Evolutionary conservation across 2,329 filamentous ascomycete species (phyloP).

Genomic region (Zarea fungicola): DNA sequence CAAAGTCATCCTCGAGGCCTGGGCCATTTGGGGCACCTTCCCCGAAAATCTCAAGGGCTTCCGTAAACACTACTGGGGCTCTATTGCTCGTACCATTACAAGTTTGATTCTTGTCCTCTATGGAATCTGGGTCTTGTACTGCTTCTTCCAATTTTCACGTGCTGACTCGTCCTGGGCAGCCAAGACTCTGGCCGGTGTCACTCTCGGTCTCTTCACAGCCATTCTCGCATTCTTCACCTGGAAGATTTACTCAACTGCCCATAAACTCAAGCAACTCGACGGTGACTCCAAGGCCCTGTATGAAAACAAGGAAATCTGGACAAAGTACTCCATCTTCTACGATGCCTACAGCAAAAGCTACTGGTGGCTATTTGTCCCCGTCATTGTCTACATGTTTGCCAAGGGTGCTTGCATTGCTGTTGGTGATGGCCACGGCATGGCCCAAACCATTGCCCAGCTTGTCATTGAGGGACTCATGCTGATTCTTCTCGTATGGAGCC

Average conservation of each 20-base stretch:
- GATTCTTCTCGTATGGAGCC: slow-evolving; percentile 71
- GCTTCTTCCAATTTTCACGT: slow-evolving; percentile 88
- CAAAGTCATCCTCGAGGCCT: slow-evolving; percentile 86
- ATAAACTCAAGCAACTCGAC: slow-evolving; percentile 66
- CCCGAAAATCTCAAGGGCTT: slow-evolving; percentile 75
- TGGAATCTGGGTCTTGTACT: slow-evolving; percentile 92
- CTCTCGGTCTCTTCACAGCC: slow-evolving; percentile 72
- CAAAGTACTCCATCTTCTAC: slow-evolving; percentile 96
- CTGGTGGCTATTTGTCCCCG: slow-evolving; percentile 95
- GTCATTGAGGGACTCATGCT: slow-evolving; percentile 78
- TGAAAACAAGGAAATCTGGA: slow-evolving; percentile 84
- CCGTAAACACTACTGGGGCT: slow-evolving; percentile 93
- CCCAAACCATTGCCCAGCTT: slow-evolving; percentile 74
- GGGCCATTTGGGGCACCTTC: slow-evolving; percentile 85
- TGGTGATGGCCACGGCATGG: slow-evolving; percentile 77
- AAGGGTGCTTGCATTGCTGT: slow-evolving; percentile 83
- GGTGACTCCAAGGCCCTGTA: slow-evolving; percentile 72
- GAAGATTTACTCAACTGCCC: slow-evolving; percentile 74
- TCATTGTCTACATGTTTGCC: slow-evolving; percentile 83
- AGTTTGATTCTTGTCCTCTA: slow-evolving; percentile 88
- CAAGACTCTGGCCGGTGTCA: slow-evolving; percentile 75
- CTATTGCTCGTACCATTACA: slow-evolving; percentile 83
- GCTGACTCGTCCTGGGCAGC: slow-evolving; percentile 88
- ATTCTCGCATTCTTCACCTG: slow-evolving; percentile 78
- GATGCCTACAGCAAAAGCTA: slow-evolving; percentile 90